A percentile compares a stretch with the other conserved stretches of the same genome.
Evolutionary conservation across 108 stramenopile species (phyloP).

Genomic region (Cyclotella distinguenda): DNA sequence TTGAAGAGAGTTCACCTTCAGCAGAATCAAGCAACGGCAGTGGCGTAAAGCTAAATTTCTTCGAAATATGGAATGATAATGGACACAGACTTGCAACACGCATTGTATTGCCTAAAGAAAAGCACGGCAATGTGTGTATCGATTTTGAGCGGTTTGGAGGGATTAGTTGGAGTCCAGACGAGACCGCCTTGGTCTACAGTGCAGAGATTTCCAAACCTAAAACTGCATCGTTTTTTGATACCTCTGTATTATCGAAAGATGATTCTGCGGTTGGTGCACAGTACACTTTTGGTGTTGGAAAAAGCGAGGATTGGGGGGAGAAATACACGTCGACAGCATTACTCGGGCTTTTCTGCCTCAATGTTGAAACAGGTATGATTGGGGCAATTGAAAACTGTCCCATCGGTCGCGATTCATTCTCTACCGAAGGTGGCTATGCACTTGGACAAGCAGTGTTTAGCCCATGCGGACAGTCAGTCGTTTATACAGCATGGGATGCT

Average conservation of each 20-base stretch:
- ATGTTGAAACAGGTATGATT: constrained; percentile 60
- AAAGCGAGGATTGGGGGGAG: constrained; percentile 79
- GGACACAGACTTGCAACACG: constrained; percentile 50
- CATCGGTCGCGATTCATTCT: constrained; percentile 1
- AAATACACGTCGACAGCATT: constrained; percentile 53
- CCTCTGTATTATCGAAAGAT: background rate
- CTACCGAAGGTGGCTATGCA: constrained; percentile 39
- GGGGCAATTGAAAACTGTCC: constrained; percentile 62
- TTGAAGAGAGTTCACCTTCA: constrained; percentile 26
- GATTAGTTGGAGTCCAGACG: constrained; percentile 63
- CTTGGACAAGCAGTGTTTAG: constrained; percentile 65
- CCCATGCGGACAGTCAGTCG: constrained; percentile 55
- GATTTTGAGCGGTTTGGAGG: constrained; percentile 69
- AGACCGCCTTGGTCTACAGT: constrained; percentile 59
- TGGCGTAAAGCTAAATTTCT: constrained; percentile 26
- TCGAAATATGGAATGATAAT: constrained; percentile 71
- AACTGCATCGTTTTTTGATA: constrained; percentile 50
- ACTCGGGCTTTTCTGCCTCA: constrained; percentile 60
- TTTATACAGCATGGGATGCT: constrained; percentile 80
- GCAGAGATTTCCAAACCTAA: constrained; percentile 62
- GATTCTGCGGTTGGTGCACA: constrained; percentile 50
- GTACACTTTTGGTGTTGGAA: constrained; percentile 67
- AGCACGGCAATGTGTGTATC: constrained; percentile 63
- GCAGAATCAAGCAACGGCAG: constrained; percentile 8
- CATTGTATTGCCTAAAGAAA: constrained; percentile 42